Percentiles rank a stretch among this genome's conserved stretches.
Conservation (phyloP, 2,329 filamentous ascomycete genomes). For the Ophiostoma sp. region DNA sequence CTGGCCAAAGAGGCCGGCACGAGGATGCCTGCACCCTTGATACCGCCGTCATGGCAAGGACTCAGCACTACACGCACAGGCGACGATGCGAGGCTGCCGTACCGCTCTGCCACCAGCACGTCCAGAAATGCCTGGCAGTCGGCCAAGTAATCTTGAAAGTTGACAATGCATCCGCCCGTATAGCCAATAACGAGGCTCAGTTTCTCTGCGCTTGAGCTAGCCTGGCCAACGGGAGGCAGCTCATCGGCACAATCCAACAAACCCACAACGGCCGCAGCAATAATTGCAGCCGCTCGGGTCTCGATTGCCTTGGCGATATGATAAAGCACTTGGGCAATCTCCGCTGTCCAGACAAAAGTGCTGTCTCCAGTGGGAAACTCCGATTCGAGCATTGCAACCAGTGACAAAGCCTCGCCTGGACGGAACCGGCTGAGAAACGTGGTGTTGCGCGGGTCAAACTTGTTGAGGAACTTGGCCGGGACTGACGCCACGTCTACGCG, state of each 20-base stretch:
- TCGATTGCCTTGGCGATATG: slow-evolving; percentile 66
- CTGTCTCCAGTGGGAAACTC: slow-evolving; percentile 46
- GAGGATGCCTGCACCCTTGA: slow-evolving; percentile 57
- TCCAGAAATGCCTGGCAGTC: slow-evolving; percentile 68
- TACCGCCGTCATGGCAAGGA: slow-evolving; percentile 57
- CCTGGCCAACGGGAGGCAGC: slow-evolving; percentile 37
- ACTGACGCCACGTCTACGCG: slow-evolving; percentile 42
- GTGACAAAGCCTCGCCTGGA: slow-evolving; percentile 43
- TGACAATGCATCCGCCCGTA: slow-evolving; percentile 73
- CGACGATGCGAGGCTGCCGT: slow-evolving; percentile 28
- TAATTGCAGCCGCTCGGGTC: slow-evolving; percentile 64
- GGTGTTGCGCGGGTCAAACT: slow-evolving; percentile 60
- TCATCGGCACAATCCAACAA: slow-evolving; percentile 65
- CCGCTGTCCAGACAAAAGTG: slow-evolving; percentile 58
- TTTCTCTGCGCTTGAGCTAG: slow-evolving; percentile 10
- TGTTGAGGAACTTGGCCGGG: slow-evolving; percentile 50
- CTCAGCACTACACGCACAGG: slow-evolving; percentile 45
- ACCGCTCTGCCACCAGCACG: slow-evolving; percentile 42
- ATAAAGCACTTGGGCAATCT: slow-evolving; percentile 55
- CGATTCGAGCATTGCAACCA: slow-evolving; percentile 44
- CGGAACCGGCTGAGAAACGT: slow-evolving; percentile 67
- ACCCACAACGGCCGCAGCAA: slow-evolving; percentile 67
- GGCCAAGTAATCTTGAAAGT: slow-evolving; percentile 67
- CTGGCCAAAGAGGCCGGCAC: slow-evolving; percentile 40
- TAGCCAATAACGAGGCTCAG: slow-evolving; percentile 69